Percentiles rank a stretch among this genome's conserved stretches.
Evolutionary conservation across 768 basidiomycete genomes (phyloP).

Genomic region (Leccinum variicolor): DNA sequence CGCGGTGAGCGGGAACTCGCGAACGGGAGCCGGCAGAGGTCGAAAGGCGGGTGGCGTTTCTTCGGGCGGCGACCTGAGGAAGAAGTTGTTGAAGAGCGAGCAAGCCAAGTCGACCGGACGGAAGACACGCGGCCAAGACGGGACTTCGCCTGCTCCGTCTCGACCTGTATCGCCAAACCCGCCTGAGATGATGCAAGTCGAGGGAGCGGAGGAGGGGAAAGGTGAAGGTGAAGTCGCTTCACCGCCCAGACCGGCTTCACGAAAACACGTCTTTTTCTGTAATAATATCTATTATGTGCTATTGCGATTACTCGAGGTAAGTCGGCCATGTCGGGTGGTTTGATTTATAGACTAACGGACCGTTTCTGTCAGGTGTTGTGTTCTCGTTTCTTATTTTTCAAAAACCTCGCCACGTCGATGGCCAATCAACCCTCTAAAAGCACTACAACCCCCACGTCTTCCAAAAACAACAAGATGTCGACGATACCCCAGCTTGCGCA

Average conservation of each 20-base stretch:
- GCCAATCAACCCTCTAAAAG: constrained; percentile 26
- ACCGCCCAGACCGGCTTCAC: constrained; percentile 35
- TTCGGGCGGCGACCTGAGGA: constrained; percentile 63
- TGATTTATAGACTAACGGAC: constrained; percentile 1
- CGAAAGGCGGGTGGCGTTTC: constrained; percentile 39
- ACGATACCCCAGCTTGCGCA: constrained; percentile 25
- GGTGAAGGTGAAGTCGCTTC: constrained; percentile 7
- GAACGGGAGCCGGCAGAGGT: constrained; percentile 37
- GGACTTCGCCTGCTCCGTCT: constrained; percentile 53
- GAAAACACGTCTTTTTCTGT: constrained; percentile 71
- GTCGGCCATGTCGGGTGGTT: constrained; percentile 18
- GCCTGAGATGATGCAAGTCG: constrained; percentile 39
- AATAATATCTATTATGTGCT: constrained; percentile 89
- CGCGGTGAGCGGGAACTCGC: constrained; percentile 23
- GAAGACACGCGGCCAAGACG: constrained; percentile 55
- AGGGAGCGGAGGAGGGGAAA: constrained; percentile 29
- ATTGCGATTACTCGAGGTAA: constrained; percentile 81
- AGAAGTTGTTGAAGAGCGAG: constrained; percentile 78
- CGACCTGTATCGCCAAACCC: constrained; percentile 60
- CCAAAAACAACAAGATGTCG: constrained; percentile 30
- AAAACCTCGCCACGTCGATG: constrained; percentile 56
- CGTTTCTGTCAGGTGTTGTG: constrained; percentile 62
- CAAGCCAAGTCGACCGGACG: constrained; percentile 68
- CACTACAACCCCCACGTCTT: constrained; percentile 5
- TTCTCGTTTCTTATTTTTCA: constrained; percentile 76